These are phyloP conservation scores for Linum trigynum DNA, from an alignment of 345 rosid species.

Conservation along the genomic window DNA sequence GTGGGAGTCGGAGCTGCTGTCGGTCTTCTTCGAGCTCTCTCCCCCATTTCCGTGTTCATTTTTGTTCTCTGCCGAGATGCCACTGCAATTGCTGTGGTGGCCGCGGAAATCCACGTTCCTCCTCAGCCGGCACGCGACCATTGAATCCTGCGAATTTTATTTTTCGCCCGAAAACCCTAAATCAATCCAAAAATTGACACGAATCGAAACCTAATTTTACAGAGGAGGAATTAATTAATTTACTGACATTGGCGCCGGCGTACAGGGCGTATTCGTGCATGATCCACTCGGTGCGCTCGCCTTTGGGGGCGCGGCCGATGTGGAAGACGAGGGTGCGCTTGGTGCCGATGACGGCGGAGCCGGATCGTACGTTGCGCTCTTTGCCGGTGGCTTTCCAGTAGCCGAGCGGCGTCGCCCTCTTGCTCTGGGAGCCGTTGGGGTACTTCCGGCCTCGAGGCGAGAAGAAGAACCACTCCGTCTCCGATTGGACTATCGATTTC, in stretches of 20 bases:
- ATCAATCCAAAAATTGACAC: background rate
- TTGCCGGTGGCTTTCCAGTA: slow-evolving; percentile 91
- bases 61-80: slow-evolving; percentile 15
- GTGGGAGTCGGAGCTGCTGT: slow-evolving; percentile 42
- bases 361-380: slow-evolving; percentile 53
- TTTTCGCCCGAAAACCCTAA: background rate
- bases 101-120: slow-evolving; percentile 46
- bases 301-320: slow-evolving; percentile 77
- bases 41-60: slow-evolving; percentile 23
- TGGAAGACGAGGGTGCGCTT: slow-evolving; percentile 94
- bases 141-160: slow-evolving; percentile 40
- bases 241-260: slow-evolving; percentile 47
- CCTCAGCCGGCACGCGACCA: slow-evolving; percentile 77
- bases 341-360: slow-evolving; percentile 49
- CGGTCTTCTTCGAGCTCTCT: slow-evolving; percentile 29
- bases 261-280: slow-evolving; percentile 76
- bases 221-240: background rate
- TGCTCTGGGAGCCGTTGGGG: slow-evolving; percentile 76
- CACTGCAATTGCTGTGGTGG: slow-evolving; percentile 16
- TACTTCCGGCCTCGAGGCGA: slow-evolving; percentile 80
- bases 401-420: slow-evolving; percentile 66
- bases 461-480: slow-evolving; percentile 87
- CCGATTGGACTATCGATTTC: slow-evolving; percentile 51
- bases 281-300: slow-evolving; percentile 92
- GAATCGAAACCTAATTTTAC: background rate